These are phyloP conservation scores for Hyaloscypha finlandica DNA, from an alignment of 495 filamentous ascomycete genomes.

Conservation along the genomic window DNA sequence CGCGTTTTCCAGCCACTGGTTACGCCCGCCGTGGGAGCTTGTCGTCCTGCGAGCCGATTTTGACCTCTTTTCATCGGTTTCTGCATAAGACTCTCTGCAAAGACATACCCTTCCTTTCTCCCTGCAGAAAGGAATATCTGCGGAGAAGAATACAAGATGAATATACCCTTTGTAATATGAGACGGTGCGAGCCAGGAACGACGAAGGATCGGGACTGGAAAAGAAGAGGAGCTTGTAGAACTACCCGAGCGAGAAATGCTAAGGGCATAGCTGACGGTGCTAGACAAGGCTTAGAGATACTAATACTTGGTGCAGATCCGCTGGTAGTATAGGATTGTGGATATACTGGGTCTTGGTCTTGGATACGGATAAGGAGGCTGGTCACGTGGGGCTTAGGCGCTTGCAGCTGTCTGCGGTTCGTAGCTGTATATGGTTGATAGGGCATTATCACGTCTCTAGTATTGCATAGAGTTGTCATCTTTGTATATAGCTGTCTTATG, in stretches of 20 bases:
- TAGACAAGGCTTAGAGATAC: background rate
- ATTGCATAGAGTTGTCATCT: no score
- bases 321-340: no score
- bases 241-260: background rate
- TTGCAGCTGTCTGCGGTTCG: no score
- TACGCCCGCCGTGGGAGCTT: no score
- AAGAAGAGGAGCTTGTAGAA: background rate
- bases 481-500: no score
- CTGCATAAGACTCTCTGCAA: background rate
- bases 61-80: background rate
- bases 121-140: background rate
- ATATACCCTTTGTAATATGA: background rate
- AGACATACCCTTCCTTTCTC: background rate
- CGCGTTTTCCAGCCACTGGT: no score
- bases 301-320: no score
- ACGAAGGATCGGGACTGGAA: background rate
- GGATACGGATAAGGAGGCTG: no score
- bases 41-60: background rate
- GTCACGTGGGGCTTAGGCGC: no score
- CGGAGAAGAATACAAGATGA: background rate
- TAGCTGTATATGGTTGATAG: no score
- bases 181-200: background rate
- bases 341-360: no score
- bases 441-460: no score
- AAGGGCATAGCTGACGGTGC: background rate